Evolutionary conservation across 768 basidiomycete species (phyloP).

Genomic region (Mycena polygramma): DNA sequence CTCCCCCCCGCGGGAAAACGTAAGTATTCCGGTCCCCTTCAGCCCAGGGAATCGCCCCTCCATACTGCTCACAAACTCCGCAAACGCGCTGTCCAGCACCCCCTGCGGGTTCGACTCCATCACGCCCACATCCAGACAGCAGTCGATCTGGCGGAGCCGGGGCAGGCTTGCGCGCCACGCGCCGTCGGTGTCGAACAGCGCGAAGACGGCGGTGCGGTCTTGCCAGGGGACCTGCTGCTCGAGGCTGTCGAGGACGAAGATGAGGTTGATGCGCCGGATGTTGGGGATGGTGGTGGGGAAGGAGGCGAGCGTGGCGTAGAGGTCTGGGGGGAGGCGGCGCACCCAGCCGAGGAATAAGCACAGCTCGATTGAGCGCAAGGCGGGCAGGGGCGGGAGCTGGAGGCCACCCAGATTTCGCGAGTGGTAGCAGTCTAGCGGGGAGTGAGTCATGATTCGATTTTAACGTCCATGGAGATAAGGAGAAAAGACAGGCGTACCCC

Average conservation of each 20-base stretch:
- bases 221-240: conserved; percentile 19
- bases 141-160: neutral
- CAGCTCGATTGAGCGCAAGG: neutral
- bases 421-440: neutral
- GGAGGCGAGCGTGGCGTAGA: conserved; percentile 7
- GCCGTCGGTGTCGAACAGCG: neutral
- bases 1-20: neutral
- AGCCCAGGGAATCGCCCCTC: conserved; percentile 1
- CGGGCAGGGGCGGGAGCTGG: neutral
- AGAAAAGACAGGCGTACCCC: neutral
- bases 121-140: neutral
- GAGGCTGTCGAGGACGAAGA: conserved; percentile 19
- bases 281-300: conserved; percentile 3
- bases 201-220: neutral
- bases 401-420: neutral
- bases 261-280: neutral
- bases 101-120: neutral
- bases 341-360: conserved; percentile 14
- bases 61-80: neutral
- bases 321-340: conserved; percentile 4
- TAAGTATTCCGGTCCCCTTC: neutral
- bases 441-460: neutral
- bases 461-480: neutral
- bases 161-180: neutral
- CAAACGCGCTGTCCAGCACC: neutral